Conservation (phyloP, 306 rosid genomes). For the Gillenia trifoliata region DNA sequence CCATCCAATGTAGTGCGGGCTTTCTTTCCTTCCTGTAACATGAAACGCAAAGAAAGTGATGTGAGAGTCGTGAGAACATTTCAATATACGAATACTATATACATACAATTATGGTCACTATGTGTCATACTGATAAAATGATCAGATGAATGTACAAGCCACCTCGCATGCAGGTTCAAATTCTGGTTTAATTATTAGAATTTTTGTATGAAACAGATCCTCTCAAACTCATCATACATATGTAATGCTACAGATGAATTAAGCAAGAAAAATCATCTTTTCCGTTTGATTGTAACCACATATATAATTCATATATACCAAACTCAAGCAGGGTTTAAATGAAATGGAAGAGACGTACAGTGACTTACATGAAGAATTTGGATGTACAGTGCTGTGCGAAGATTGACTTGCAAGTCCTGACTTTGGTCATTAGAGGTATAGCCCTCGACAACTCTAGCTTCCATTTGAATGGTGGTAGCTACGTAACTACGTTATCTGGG, state of each 20-base stretch:
- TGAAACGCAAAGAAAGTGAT: neutral
- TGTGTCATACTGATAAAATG: no score
- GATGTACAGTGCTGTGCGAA: neutral
- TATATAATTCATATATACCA: neutral
- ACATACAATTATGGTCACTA: neutral
- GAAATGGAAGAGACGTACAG: no score
- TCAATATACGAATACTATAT: no score
- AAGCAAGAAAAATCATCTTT: neutral
- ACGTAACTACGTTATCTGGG: no score
- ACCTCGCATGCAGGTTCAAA: neutral
- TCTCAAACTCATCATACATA: neutral
- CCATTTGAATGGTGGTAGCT: neutral
- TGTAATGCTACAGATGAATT: neutral
- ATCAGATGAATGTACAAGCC: neutral
- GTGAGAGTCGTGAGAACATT: neutral
- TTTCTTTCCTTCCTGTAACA: neutral
- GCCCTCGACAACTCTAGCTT: neutral
- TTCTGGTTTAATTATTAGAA: neutral
- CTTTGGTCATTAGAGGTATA: no score
- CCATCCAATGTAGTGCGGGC: neutral
- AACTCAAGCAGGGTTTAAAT: neutral
- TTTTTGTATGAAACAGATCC: neutral
- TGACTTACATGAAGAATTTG: neutral
- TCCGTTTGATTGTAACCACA: no score
- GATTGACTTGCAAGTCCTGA: neutral